Evolutionary conservation across 2,329 filamentous ascomycete genomes (phyloP).

Genomic region (Didymella pinodella): DNA sequence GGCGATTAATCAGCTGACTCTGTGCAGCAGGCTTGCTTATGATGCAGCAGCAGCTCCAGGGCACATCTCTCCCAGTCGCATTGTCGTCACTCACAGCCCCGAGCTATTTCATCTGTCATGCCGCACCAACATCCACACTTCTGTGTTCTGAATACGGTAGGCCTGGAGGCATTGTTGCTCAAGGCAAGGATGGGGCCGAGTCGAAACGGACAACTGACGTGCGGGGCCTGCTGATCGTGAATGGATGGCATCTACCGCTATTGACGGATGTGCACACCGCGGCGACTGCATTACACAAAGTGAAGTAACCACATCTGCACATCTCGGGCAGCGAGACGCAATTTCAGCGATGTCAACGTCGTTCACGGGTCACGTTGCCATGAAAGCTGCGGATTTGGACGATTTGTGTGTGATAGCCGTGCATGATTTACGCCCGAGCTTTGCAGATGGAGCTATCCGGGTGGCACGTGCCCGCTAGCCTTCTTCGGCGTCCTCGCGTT

Average conservation of each 20-base stretch:
- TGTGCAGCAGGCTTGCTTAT: conserved; percentile 21
- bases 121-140: conserved; percentile 14
- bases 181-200: conserved; percentile 7
- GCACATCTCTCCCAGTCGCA: conserved; percentile 25
- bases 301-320: conserved; percentile 1
- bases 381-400: conserved; percentile 19
- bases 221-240: conserved; percentile 17
- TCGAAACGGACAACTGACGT: conserved; percentile 2
- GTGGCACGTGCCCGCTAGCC: conserved; percentile 28
- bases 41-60: conserved; percentile 32
- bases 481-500: conserved; percentile 7
- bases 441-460: neutral
- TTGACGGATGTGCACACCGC: conserved; percentile 2
- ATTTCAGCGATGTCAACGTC: conserved; percentile 8
- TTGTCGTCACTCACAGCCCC: conserved; percentile 24
- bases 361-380: conserved; percentile 17
- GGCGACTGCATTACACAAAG: conserved; percentile 8
- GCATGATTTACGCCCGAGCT: conserved; percentile 33
- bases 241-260: conserved; percentile 12
- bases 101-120: conserved; percentile 11
- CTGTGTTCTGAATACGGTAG: conserved; percentile 1
- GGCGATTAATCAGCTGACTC: conserved; percentile 23
- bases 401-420: conserved; percentile 30
- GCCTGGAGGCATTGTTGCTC: conserved; percentile 8
- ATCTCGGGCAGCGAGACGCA: conserved; percentile 8